Evolutionary conservation across 768 basidiomycete genomes (phyloP), one percentile per base, ranked within the genome.

Genomic region (Collybia sp.): DNA sequence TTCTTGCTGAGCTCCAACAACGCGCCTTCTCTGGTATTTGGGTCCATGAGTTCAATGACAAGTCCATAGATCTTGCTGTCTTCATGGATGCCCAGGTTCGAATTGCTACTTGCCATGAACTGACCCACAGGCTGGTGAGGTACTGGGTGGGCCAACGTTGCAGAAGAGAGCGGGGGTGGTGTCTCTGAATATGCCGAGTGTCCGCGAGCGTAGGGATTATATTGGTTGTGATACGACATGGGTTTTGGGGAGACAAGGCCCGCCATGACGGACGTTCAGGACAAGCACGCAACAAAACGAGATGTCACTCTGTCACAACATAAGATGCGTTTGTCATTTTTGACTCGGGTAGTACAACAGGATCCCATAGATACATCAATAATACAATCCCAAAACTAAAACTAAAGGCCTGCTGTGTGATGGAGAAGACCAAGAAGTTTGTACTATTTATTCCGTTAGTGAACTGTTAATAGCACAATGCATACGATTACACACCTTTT

Each of bases 1-100:
- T 97, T 98, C 78, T 99, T 98, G 71, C 92, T 95, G 58, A 99
- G 74, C 69, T 99, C 96, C 44, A 98, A 75, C 41, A 99, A 71
- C 1, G 96, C 95, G 2, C 76, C 76, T 61, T 99, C 96, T 51
- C 95, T 78, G n/a, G 85, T 80, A 45, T 72, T 77, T 1, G 86
- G 82, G 58, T 91, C 85, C 73, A 88, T 77, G 19, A 95, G 70
- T 47, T 95, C 90, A 53, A 93, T 82, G 49, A 98, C 93, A 43
- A 98, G 77, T 10, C 75, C 72, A 65, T 93, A 95, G 37, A 99
- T 96, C 71, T 96, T 94, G 54, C 63, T 62, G 47, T 80, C 77
- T 46, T 78, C 77, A 31, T 80, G 79, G 16, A 75, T 62, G 16
- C 60, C 60, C 51, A 72, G 61, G 39, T 45, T 60, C 38, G 59